Base-by-base conservation (phyloP, 1,284 basidiomycete species). In the Puccinia horiana region DNA sequence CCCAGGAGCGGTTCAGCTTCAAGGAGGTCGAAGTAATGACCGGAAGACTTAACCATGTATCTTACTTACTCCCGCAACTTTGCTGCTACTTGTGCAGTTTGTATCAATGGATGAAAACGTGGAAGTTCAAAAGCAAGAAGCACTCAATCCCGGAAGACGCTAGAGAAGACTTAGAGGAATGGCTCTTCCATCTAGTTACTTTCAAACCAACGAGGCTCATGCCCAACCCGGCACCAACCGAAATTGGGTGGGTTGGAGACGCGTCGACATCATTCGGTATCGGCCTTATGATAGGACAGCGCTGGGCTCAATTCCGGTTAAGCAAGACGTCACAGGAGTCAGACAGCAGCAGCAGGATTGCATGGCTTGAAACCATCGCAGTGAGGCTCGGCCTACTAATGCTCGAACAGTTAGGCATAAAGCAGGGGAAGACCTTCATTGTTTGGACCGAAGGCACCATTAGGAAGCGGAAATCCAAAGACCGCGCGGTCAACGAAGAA, bases 281-380 rank as follows among this genome's bases (percentile, higher is more conserved):
- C 18, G 72, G 72, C 2, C 5, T 74, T 1, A 20, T 56, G 11
- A 37, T 74, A 32, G 49, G 49, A 2, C 18, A n/a, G 20, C 35
- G 29, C 2, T 74, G 72, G 72, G 20, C 72, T 8, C 47, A 74
- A 35, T 74, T 74, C 54, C 20, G 3, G 23, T 52, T 32, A 4
- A 32, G 37, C 12, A 16, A 49, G 11, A n/a, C n/a, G n/a, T n/a
- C 29, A 12, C n/a, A 23, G 47, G 72, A 3, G 54, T 11, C 18
- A 56, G 42, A 29, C 2, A 16, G 12, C 2, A 42, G 9, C 54
- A 54, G 44, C 9, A 32, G 32, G 8, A 74, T 74, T 3, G n/a
- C 72, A 37, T 26, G 72, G n/a, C 35, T 56, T n/a, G 70, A 73
- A 52, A 73, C 70, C 2, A 32, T 73, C 5, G 70, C 42, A 20